Percentiles rank a stretch among this genome's conserved stretches.
These are phyloP conservation scores for Mortierella hygrophila DNA, from an alignment of 192 early-diverging fungal genomes.

Conservation along the genomic window DNA sequence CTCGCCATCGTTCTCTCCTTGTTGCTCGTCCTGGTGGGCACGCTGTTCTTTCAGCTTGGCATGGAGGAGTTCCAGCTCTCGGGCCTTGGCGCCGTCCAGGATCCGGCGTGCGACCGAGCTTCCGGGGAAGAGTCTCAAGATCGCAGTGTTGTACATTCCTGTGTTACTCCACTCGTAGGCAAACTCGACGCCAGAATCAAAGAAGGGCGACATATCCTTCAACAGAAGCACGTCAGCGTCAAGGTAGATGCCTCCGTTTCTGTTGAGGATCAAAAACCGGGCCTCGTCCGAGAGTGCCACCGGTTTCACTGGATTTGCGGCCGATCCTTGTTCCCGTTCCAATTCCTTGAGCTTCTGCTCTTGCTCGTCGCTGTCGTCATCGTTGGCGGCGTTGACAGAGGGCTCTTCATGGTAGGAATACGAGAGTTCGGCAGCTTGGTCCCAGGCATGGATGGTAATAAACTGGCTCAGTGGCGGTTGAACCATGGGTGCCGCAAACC, in stretches of 20 bases:
- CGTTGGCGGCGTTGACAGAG: background rate
- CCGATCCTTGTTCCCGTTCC: background rate
- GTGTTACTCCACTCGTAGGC: slow-evolving; percentile 56
- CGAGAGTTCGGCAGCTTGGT: slow-evolving; percentile 24
- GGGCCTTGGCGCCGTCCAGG: slow-evolving; percentile 44
- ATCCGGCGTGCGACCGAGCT: slow-evolving; percentile 34
- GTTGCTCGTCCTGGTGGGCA: background rate
- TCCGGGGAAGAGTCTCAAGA: slow-evolving; percentile 36
- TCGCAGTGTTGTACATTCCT: slow-evolving; percentile 47
- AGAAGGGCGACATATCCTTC: slow-evolving; percentile 51
- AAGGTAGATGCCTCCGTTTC: slow-evolving; percentile 54
- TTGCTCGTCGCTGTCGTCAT: background rate
- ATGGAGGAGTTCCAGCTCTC: slow-evolving; percentile 23
- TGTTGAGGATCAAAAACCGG: slow-evolving; percentile 51
- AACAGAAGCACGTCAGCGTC: slow-evolving; percentile 55
- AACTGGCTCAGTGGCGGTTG: slow-evolving; percentile 9
- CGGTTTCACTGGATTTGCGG: background rate
- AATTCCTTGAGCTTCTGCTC: background rate
- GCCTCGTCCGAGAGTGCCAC: slow-evolving; percentile 53
- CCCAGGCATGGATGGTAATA: slow-evolving; percentile 38
- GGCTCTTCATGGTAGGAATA: slow-evolving; percentile 7
- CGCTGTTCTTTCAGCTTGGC: slow-evolving; percentile 7
- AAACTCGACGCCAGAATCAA: slow-evolving; percentile 45
- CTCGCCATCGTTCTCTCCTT: background rate
- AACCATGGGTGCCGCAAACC: slow-evolving; percentile 25